phyloP scores from a whole-genome alignment of 2,329 filamentous ascomycete species.

The Helotiales sp. region DNA sequence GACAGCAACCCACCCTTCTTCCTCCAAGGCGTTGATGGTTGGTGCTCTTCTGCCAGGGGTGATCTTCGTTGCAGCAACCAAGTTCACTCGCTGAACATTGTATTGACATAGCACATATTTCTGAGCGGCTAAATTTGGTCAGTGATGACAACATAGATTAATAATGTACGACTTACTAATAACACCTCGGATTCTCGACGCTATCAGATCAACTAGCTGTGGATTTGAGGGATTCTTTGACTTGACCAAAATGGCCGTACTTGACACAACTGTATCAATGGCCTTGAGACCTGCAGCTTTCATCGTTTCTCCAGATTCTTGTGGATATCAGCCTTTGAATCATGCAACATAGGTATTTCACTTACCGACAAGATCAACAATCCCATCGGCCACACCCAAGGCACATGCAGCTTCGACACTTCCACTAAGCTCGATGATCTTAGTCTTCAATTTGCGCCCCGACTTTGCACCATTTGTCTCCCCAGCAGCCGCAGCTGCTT shows the following conservation, averaged over 20 bases:
- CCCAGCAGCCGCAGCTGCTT: slow-evolving; percentile 43
- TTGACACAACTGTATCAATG: slow-evolving; percentile 91
- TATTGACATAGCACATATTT: slow-evolving; percentile 95
- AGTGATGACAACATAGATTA: slow-evolving; percentile 15
- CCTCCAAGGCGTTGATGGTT: slow-evolving; percentile 87
- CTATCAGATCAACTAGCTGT: slow-evolving; percentile 81
- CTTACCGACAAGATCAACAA: slow-evolving; percentile 94
- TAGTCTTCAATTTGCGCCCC: slow-evolving; percentile 71
- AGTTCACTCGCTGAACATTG: slow-evolving; percentile 77
- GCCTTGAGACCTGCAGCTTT: slow-evolving; percentile 90
- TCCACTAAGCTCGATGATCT: slow-evolving; percentile 91
- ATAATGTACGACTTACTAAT: slow-evolving; percentile 64
- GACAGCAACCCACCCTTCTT: slow-evolving; percentile 56
- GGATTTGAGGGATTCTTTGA: slow-evolving; percentile 82
- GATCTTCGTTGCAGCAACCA: slow-evolving; percentile 72
- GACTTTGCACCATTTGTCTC: slow-evolving; percentile 43
- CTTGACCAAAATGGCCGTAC: slow-evolving; percentile 88
- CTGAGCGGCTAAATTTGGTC: slow-evolving; percentile 68
- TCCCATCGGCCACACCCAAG: slow-evolving; percentile 92
- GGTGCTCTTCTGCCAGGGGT: slow-evolving; percentile 94
- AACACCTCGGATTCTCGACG: slow-evolving; percentile 86
- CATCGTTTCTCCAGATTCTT: slow-evolving; percentile 99
- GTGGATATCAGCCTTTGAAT: slow-evolving; percentile 26
- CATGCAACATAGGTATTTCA: slow-evolving; percentile 2
- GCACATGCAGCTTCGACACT: slow-evolving; percentile 98